phyloP scores from a whole-genome alignment of 208 protist genomes.

The Leishmania tarentolae region DNA sequence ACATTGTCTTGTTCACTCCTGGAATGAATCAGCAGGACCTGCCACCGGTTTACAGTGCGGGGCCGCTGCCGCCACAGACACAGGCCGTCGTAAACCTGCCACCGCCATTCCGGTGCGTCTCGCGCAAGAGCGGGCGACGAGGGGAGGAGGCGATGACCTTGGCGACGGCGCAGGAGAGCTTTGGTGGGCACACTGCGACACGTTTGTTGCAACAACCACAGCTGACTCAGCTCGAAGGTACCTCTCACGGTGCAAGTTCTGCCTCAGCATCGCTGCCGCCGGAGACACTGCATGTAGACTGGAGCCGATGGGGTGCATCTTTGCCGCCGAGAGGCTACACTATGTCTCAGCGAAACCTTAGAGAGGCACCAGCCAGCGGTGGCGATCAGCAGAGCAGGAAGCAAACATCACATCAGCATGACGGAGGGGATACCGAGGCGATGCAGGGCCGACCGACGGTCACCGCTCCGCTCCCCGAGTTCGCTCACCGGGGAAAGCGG shows the following conservation, averaged over 20 bases:
- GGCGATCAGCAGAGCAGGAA: not conserved
- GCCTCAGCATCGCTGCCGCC: not conserved
- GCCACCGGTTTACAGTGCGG: not conserved
- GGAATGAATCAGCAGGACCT: not conserved
- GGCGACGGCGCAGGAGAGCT: not conserved
- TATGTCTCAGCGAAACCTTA: conserved; percentile 3
- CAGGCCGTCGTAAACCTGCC: not conserved
- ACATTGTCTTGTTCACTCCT: not conserved
- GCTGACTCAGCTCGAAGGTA: not conserved
- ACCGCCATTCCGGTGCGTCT: not conserved
- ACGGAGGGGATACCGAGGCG: not conserved
- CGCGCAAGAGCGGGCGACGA: conserved; percentile 9
- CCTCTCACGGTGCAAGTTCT: not conserved
- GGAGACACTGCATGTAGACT: not conserved
- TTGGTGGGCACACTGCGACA: not conserved
- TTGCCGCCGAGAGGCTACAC: conserved; percentile 23
- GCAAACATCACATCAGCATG: not conserved
- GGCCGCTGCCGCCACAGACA: conserved; percentile 1
- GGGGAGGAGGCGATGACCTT: not conserved
- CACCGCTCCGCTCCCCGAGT: not conserved
- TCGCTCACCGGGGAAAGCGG: conserved; percentile 15
- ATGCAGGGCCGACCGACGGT: not conserved
- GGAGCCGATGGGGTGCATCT: conserved; percentile 14
- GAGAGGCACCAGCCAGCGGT: not conserved
- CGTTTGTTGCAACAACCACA: not conserved